These are phyloP conservation scores for Macrophomina tecta DNA, from an alignment of 2,329 filamentous ascomycete genomes.

Conservation along the genomic window DNA sequence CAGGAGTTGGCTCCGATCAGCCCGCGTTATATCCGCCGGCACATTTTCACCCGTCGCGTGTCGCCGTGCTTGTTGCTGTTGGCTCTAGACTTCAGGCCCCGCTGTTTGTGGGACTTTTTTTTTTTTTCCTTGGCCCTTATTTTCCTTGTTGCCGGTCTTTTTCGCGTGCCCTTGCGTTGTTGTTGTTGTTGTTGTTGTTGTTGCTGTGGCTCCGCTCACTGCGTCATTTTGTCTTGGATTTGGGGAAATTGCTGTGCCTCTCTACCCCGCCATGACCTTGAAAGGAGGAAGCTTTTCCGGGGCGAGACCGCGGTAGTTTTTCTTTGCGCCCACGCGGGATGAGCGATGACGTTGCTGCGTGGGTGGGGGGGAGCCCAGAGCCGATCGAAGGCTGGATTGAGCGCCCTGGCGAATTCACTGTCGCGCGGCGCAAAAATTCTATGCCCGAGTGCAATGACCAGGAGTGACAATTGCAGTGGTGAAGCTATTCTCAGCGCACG, in stretches of 20 bases:
- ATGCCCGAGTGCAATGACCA: background rate
- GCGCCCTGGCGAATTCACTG: background rate
- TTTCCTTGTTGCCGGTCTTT: too few species aligned
- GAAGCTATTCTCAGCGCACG: background rate
- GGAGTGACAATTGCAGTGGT: background rate
- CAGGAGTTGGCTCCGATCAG: slow-evolving; percentile 13
- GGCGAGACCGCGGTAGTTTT: background rate
- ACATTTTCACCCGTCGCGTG: too few species aligned
- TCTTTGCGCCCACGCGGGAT: background rate
- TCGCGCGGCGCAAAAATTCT: background rate
- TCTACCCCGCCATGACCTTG: background rate
- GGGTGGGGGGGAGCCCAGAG: background rate
- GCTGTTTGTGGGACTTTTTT: background rate
- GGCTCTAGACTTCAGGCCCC: background rate
- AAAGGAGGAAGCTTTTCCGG: slow-evolving; percentile 7
- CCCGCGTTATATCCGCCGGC: slow-evolving; percentile 7
- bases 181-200: background rate
- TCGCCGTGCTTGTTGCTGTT: too few species aligned
- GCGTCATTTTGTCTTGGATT: slow-evolving; percentile 12
- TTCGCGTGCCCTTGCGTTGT: too few species aligned
- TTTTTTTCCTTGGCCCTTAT: background rate
- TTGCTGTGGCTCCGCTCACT: background rate
- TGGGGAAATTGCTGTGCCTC: background rate
- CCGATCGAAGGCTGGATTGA: background rate
- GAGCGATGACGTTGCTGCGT: background rate